Evolutionary conservation across 768 basidiomycete species (phyloP).

Genomic region (Suillus luteus): DNA sequence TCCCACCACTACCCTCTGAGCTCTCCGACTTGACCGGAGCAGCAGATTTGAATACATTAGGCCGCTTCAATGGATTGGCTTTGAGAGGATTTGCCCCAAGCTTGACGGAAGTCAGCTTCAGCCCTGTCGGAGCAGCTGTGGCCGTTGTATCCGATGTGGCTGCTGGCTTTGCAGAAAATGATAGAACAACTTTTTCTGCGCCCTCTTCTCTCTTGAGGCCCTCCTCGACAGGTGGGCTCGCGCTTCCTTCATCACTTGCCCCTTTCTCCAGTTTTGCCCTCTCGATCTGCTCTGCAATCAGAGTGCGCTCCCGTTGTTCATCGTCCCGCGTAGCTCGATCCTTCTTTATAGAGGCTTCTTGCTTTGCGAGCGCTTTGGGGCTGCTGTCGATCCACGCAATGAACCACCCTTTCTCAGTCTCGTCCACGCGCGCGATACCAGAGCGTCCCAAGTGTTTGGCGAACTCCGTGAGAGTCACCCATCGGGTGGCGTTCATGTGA

Average conservation of each 20-base stretch:
- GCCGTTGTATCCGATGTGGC: constrained; percentile 31
- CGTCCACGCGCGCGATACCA: constrained; percentile 91
- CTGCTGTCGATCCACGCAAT: constrained; percentile 97
- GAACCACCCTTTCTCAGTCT: constrained; percentile 99
- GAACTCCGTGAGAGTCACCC: constrained; percentile 98
- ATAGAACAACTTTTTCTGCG: constrained; percentile 73
- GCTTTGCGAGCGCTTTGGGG: constrained; percentile 88
- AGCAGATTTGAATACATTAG: constrained; percentile 71
- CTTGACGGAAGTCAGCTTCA: constrained; percentile 61
- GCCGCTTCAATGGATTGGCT: constrained; percentile 68
- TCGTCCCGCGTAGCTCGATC: constrained; percentile 90
- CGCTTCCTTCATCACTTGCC: constrained; percentile 35
- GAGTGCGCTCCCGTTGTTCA: constrained; percentile 88
- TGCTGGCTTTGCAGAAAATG: constrained; percentile 60
- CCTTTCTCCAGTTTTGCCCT: constrained; percentile 63
- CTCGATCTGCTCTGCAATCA: constrained; percentile 93
- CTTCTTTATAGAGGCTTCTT: constrained; percentile 89
- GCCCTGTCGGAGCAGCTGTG: constrained; percentile 37
- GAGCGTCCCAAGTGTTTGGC: constrained; percentile 83
- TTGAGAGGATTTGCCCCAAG: constrained; percentile 58
- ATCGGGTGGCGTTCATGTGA: constrained; percentile 98
- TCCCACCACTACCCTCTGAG: constrained; percentile 36
- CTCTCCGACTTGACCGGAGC: constrained; percentile 33
- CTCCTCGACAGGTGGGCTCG: constrained; percentile 48
- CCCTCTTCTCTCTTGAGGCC: constrained; percentile 74